A percentile compares a stretch with the other conserved stretches of the same genome.
Conservation (phyloP, 2,329 filamentous ascomycete genomes). For the Beauveria caledonica region DNA sequence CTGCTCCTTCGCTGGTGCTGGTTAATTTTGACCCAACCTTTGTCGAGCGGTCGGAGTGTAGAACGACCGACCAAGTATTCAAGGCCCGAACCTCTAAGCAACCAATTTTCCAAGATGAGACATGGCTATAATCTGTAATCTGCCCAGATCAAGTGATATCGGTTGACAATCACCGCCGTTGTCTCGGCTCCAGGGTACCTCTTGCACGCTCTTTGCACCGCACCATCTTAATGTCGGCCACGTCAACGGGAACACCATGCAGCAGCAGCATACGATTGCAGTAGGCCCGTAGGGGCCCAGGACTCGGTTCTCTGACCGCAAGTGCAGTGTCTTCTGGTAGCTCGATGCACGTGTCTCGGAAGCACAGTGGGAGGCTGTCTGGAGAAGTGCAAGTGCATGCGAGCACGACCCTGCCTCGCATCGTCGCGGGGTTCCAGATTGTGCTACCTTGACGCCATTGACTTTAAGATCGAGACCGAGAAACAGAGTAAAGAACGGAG, state of each 20-base stretch:
- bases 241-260: neutral
- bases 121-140: too few species aligned
- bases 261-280: neutral
- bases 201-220: neutral
- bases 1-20: too few species aligned
- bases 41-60: too few species aligned
- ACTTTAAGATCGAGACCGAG: neutral
- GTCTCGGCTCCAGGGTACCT: slow-evolving; percentile 3
- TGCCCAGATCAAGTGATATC: neutral
- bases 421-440: neutral
- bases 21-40: too few species aligned
- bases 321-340: neutral
- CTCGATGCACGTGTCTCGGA: slow-evolving; percentile 1
- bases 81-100: too few species aligned
- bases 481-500: neutral
- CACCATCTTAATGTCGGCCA: neutral
- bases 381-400: neutral
- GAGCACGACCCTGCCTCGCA: neutral
- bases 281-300: neutral
- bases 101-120: too few species aligned
- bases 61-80: too few species aligned
- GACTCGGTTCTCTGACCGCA: neutral
- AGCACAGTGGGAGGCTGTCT: neutral
- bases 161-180: neutral
- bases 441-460: neutral